Percentiles rank a stretch among this genome's conserved stretches.
Conservation (phyloP, 2,329 filamentous ascomycete genomes). For the Cryphonectria nitschkei region DNA sequence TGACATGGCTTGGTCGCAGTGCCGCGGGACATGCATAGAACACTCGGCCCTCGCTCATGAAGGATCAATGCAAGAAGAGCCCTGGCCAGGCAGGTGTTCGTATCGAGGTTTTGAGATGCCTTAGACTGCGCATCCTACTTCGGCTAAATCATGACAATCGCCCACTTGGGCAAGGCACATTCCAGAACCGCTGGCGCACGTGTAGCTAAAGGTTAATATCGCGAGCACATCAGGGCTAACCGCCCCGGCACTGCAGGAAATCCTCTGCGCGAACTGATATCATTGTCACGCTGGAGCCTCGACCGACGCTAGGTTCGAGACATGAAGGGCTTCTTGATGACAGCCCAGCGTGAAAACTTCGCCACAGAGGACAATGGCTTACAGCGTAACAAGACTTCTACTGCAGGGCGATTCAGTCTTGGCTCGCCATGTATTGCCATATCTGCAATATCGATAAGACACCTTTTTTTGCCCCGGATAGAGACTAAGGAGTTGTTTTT, state of each 20-base stretch:
- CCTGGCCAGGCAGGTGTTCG: not conserved
- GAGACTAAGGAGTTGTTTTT: not conserved
- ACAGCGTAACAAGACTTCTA: not conserved
- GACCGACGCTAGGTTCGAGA: not conserved
- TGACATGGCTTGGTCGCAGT: conserved; percentile 1
- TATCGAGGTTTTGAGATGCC: conserved; percentile 5
- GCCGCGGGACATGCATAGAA: not conserved
- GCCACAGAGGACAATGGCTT: not conserved
- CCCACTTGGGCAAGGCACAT: not conserved
- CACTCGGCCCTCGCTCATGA: not conserved
- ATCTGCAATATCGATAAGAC: not conserved
- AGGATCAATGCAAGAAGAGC: conserved; percentile 7
- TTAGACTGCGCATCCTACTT: conserved; percentile 1
- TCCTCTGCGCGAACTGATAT: not conserved
- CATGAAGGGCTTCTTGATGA: not conserved
- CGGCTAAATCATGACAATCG: not conserved
- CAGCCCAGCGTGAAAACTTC: not conserved
- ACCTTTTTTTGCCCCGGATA: not conserved
- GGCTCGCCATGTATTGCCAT: not conserved
- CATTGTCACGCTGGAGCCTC: not conserved
- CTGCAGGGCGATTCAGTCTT: not conserved
- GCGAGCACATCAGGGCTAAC: not conserved
- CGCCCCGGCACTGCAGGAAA: not conserved
- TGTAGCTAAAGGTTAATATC: not conserved
- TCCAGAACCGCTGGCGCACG: not conserved